Evolutionary conservation across 768 basidiomycete species (phyloP).

Genomic region (Lentinula boryana): DNA sequence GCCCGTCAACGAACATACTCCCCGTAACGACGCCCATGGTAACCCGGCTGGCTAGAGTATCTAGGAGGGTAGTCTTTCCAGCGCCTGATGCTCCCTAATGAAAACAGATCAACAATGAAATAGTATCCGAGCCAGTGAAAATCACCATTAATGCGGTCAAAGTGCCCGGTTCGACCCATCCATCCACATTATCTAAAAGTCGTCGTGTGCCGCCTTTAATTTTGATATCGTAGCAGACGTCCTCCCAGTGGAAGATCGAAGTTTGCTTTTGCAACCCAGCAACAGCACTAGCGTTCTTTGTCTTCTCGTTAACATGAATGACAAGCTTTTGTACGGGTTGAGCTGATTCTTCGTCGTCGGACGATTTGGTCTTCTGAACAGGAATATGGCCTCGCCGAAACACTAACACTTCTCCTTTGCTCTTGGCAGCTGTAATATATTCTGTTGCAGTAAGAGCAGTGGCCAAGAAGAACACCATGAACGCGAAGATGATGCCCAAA

Average conservation of each 20-base stretch:
- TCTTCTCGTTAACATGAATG: slow-evolving; percentile 15
- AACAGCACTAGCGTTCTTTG: slow-evolving; percentile 9
- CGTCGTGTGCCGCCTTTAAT: slow-evolving; percentile 17
- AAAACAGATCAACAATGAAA: neutral
- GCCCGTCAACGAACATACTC: slow-evolving; percentile 36
- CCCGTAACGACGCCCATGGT: slow-evolving; percentile 43
- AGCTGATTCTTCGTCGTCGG: slow-evolving; percentile 26
- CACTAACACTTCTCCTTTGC: slow-evolving; percentile 23
- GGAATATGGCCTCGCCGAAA: slow-evolving; percentile 21
- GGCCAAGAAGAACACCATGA: slow-evolving; percentile 31
- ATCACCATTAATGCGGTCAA: slow-evolving; percentile 46
- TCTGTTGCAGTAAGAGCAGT: slow-evolving; percentile 31
- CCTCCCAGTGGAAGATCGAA: slow-evolving; percentile 40
- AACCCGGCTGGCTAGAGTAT: slow-evolving; percentile 41
- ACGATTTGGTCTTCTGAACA: slow-evolving; percentile 1
- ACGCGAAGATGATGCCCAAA: slow-evolving; percentile 38
- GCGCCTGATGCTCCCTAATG: slow-evolving; percentile 11
- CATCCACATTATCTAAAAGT: slow-evolving; percentile 38
- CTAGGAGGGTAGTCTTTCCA: slow-evolving; percentile 32
- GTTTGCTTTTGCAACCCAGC: slow-evolving; percentile 6
- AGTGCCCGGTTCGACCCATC: slow-evolving; percentile 45
- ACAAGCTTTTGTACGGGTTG: slow-evolving; percentile 12
- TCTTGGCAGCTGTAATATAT: slow-evolving; percentile 19
- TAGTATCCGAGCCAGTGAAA: neutral
- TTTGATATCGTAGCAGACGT: slow-evolving; percentile 32